Conservation (phyloP, 2,329 filamentous ascomycete species). For the Stagonosporopsis rhizophila region DNA sequence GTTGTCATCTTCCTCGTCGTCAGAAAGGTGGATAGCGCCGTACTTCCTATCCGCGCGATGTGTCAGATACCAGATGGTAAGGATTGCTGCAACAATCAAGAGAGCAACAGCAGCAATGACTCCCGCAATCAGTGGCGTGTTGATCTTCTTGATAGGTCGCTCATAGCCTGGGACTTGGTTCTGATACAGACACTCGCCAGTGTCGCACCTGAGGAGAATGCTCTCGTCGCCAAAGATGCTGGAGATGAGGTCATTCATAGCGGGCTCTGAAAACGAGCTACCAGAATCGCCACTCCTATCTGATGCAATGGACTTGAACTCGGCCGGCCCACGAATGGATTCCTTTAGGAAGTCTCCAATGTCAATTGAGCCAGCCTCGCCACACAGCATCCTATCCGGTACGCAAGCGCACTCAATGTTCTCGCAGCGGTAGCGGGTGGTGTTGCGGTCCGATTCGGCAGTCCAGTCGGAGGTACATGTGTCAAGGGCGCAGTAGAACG, state of each 20-base stretch:
- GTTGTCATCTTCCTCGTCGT: constrained; percentile 85
- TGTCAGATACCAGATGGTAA: constrained; percentile 86
- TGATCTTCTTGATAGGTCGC: constrained; percentile 89
- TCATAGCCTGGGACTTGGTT: constrained; percentile 93
- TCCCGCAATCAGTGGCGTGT: constrained; percentile 92
- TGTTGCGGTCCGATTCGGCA: constrained; percentile 74
- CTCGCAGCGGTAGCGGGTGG: constrained; percentile 83
- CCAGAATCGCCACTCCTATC: constrained; percentile 67
- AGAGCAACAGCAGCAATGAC: constrained; percentile 87
- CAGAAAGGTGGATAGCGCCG: constrained; percentile 76
- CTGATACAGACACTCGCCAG: constrained; percentile 91
- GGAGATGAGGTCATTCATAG: constrained; percentile 89
- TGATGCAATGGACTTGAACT: constrained; percentile 73
- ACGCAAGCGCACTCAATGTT: constrained; percentile 88
- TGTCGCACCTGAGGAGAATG: constrained; percentile 80
- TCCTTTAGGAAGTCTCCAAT: constrained; percentile 86
- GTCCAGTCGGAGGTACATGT: constrained; percentile 78
- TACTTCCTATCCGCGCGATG: constrained; percentile 70
- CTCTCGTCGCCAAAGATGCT: constrained; percentile 89
- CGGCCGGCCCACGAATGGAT: constrained; percentile 84
- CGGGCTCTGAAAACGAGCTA: constrained; percentile 88
- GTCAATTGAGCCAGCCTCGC: constrained; percentile 88
- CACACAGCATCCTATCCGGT: constrained; percentile 90
- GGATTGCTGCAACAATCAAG: constrained; percentile 85
- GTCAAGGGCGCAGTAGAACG: constrained; percentile 92